Evolutionary conservation across 106 monocot species (phyloP), one percentile per base, ranked within the genome.

Genomic region (Dioscorea alata): DNA sequence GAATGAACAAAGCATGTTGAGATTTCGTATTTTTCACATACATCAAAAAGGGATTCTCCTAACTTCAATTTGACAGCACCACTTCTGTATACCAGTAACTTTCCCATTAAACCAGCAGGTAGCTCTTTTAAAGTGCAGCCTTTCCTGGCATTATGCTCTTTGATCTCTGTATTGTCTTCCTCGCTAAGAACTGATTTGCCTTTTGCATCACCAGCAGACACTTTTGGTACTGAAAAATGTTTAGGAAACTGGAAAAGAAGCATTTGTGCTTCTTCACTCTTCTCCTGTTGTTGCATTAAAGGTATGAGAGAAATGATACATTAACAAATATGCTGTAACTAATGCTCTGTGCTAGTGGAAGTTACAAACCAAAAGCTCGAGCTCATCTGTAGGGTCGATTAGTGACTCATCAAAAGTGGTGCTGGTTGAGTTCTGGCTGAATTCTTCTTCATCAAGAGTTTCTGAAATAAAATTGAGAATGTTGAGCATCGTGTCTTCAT

Each of bases 51-150:
- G 48, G 62, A 19, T 34, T 85, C 96, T 51, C 96, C 96, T 18
- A 92, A 48, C 68, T 97, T 97, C 92, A 97, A 80, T 72, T 92
- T 97, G 52, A 97, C 66, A 71, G 82, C 82, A 4, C 96, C 96
- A 42, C 89, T 97, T 60, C 66, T 89, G 72, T 92, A 92, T 9
- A 97, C 89, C 13, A 85, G 57, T 71, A 92, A 19, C 64, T 92
- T 92, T 16, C 96, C 96, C 71, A 89, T 76, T 16, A 49, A 76
- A 19, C 95, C 95, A 20, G 61, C 61, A 1, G 92, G 83, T 33
- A 87, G 65, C 20, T 92, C 89, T 25, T 79, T 73, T 69, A 91
- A 79, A 35, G 51, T 84, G 71, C 73, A 76, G 1, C 68, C 67
- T 13, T 71, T 42, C 42, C 2, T 6, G 6, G 10, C 42, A 42